Base-by-base conservation (phyloP, 345 rosid species). In the Populus alba region DNA sequence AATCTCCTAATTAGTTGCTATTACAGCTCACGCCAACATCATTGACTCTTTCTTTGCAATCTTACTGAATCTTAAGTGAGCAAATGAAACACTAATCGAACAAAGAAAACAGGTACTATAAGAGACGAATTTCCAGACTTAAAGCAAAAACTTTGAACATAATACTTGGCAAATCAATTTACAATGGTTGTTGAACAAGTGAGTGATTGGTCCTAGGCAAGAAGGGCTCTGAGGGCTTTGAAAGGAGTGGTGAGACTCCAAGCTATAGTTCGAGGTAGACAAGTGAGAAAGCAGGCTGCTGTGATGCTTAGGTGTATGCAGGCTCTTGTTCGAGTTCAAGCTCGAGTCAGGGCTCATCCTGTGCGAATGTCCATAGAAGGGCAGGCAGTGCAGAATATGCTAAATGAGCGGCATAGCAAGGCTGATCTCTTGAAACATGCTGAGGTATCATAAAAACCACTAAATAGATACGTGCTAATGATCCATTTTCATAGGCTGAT, bases 261-360 rank as follows among this genome's bases (percentile, higher is more conserved):
- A 86, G 99, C 99, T 74, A 71, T 96, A 35, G 97, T 91, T 66
- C 91, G 99, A 63, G 99, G 97, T 38, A 78, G 98, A 73, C 97
- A 94, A 78, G 97, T 93, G 81, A 91, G 99, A 87, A 96, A 96
- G 81, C 99, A 96, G 72, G 99, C 98, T 33, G 98, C 97, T 37
- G 98, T 94, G 51, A 96, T 98, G 29, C 86, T 96, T 27, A 90
- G 92, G 83, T 94, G 98, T 74, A 96, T 96, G 98, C 99, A 96
- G 84, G 99, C 99, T 82, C 92, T 95, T 5, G 97, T 93, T 41
- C 82, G 99, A 39, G 97, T 93, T n/a, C 99, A 95, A 71, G 98
- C 99, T 51, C 89, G 97, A 38, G 97, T 93, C 9, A 88, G 99
- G 87, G 99, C 99, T 69, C 94, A 92, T 51, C 92, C 89, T 16